These are phyloP conservation scores for Polyplosphaeria fusca DNA, from an alignment of 495 filamentous ascomycete genomes.

Conservation along the genomic window DNA sequence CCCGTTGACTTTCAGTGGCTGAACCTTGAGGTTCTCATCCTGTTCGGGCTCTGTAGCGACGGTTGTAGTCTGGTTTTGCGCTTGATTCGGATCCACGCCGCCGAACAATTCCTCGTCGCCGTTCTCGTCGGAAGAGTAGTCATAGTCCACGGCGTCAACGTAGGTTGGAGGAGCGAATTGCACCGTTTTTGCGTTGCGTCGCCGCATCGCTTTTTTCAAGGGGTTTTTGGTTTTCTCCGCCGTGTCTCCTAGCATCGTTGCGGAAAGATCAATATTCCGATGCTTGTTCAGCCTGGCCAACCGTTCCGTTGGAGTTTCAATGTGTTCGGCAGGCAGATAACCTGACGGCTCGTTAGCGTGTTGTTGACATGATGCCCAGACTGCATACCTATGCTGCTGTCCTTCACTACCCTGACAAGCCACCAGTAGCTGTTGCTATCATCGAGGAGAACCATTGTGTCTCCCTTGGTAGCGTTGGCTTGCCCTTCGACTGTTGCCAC, in stretches of 20 bases:
- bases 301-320: constrained; percentile 95
- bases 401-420: constrained; percentile 95
- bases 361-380: not conserved
- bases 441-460: constrained; percentile 99
- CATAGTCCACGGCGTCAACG: constrained; percentile 84
- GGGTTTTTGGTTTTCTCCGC: constrained; percentile 85
- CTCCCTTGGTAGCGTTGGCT: constrained; percentile 95
- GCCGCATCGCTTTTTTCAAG: constrained; percentile 82
- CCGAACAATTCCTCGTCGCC: constrained; percentile 54
- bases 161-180: constrained; percentile 83
- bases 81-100: constrained; percentile 40
- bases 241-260: constrained; percentile 90
- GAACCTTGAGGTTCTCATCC: constrained; percentile 30
- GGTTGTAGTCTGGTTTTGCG: constrained; percentile 38
- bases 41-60: constrained; percentile 31
- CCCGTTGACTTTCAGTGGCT: constrained; percentile 34
- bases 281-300: constrained; percentile 95
- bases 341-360: constrained; percentile 52
- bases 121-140: constrained; percentile 85
- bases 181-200: constrained; percentile 85
- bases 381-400: constrained; percentile 88
- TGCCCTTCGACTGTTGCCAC: constrained; percentile 97
- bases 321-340: constrained; percentile 95
- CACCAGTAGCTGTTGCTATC: constrained; percentile 99
- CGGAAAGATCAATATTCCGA: constrained; percentile 92